These are phyloP conservation scores for Nowakowskiella sp. DNA, from an alignment of 192 early-diverging fungal genomes.

Conservation along the genomic window DNA sequence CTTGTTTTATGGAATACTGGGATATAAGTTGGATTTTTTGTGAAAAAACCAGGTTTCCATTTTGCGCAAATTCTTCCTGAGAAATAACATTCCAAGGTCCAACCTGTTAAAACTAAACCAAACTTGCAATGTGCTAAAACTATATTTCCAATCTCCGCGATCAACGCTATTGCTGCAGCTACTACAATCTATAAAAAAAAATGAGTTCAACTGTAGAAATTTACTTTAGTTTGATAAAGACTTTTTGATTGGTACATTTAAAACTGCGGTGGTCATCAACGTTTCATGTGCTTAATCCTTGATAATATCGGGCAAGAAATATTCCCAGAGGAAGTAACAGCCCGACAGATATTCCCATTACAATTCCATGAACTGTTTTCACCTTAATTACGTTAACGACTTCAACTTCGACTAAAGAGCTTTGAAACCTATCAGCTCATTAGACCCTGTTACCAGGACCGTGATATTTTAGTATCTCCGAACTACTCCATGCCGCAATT, in stretches of 20 bases:
- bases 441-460: constrained; percentile 13
- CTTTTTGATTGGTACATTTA: constrained; percentile 15
- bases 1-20: constrained; percentile 6
- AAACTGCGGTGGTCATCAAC: constrained; percentile 19
- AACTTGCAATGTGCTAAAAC: constrained; percentile 15
- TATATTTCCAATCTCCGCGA: constrained; percentile 22
- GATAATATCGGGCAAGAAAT: constrained; percentile 15
- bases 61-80: constrained; percentile 8
- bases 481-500: constrained; percentile 21
- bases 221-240: too few species aligned
- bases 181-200: constrained; percentile 16
- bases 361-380: constrained; percentile 21
- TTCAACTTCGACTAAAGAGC: neutral
- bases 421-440: constrained; percentile 19
- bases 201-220: neutral
- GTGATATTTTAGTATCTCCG: constrained; percentile 12
- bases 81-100: constrained; percentile 4
- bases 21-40: neutral
- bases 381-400: constrained; percentile 2
- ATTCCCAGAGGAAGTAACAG: constrained; percentile 29
- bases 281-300: constrained; percentile 11
- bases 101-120: constrained; percentile 16
- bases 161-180: constrained; percentile 20
- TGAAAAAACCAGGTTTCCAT: neutral
- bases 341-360: constrained; percentile 23